Conservation (phyloP, 2,329 filamentous ascomycete genomes). For the Fusarium sp. region DNA sequence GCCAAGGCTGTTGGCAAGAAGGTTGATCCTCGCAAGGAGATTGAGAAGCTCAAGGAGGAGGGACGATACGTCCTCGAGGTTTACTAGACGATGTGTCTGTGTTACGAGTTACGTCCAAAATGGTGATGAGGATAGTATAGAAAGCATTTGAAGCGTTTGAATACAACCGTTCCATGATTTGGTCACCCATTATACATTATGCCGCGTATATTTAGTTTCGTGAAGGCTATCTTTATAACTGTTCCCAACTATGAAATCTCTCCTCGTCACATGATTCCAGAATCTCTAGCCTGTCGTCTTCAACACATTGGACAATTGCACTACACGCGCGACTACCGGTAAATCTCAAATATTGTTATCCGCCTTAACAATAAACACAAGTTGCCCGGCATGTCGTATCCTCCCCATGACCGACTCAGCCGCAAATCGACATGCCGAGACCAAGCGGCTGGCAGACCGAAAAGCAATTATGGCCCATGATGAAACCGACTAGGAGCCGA, state of each 20-base stretch:
- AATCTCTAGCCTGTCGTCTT: neutral
- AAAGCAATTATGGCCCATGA: slow-evolving; percentile 22
- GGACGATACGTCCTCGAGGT: slow-evolving; percentile 96
- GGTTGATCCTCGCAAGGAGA: slow-evolving; percentile 87
- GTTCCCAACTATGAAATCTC: neutral
- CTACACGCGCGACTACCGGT: slow-evolving; percentile 32
- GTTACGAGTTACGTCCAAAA: slow-evolving; percentile 34
- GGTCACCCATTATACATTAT: slow-evolving; percentile 1
- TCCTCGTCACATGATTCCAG: neutral
- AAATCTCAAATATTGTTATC: slow-evolving; percentile 32
- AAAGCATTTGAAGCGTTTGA: slow-evolving; percentile 43
- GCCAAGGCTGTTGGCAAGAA: slow-evolving; percentile 78
- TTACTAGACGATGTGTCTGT: slow-evolving; percentile 68
- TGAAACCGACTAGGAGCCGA: slow-evolving; percentile 31
- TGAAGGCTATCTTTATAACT: neutral
- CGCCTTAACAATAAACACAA: slow-evolving; percentile 31
- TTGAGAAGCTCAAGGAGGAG: slow-evolving; percentile 96
- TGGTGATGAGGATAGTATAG: slow-evolving; percentile 36
- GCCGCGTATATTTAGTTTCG: neutral
- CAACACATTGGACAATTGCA: slow-evolving; percentile 15
- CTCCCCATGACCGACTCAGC: neutral
- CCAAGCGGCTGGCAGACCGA: slow-evolving; percentile 2
- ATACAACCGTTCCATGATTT: slow-evolving; percentile 21
- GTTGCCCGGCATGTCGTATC: slow-evolving; percentile 8
- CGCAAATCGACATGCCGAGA: slow-evolving; percentile 8